Percentiles rank a stretch among this genome's conserved stretches.
Conservation (phyloP, 2,329 filamentous ascomycete genomes). For the Plectosphaerella cucumerina region DNA sequence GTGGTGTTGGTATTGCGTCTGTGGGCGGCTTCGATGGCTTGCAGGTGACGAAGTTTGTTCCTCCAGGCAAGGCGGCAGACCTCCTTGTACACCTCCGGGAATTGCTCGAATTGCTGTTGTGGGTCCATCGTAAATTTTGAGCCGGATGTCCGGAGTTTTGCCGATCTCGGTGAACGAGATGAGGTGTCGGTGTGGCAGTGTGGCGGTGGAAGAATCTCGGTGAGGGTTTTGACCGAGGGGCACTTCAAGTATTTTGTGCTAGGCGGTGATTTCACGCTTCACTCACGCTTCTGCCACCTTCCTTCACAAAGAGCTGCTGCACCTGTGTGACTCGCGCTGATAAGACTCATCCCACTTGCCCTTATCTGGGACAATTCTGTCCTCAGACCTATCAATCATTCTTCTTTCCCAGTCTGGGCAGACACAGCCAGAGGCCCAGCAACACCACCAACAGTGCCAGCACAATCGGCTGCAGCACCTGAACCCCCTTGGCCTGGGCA, state of each 20-base stretch:
- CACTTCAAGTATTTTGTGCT: no score
- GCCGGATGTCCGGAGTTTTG: not conserved
- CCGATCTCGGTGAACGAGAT: no score
- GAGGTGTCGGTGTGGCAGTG: no score
- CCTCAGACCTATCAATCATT: not conserved
- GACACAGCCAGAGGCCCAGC: slow-evolving; percentile 39
- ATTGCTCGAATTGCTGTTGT: not conserved
- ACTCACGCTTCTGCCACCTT: no score
- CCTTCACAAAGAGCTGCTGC: no score
- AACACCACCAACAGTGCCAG: slow-evolving; percentile 43
- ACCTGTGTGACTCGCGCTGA: no score
- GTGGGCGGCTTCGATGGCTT: not conserved
- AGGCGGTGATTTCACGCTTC: no score
- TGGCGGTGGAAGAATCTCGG: no score
- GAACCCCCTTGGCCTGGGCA: slow-evolving; percentile 52
- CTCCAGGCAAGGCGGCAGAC: slow-evolving; percentile 1
- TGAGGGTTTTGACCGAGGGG: no score
- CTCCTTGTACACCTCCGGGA: not conserved
- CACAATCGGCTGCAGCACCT: slow-evolving; percentile 52
- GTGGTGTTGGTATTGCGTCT: not conserved
- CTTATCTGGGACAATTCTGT: no score
- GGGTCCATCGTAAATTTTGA: slow-evolving; percentile 4
- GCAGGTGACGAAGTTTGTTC: not conserved
- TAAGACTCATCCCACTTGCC: no score
- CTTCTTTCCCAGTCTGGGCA: slow-evolving; percentile 35